These are phyloP conservation scores for Picea glauca DNA, from an alignment of 75 land plant genomes.

Conservation along the genomic window DNA sequence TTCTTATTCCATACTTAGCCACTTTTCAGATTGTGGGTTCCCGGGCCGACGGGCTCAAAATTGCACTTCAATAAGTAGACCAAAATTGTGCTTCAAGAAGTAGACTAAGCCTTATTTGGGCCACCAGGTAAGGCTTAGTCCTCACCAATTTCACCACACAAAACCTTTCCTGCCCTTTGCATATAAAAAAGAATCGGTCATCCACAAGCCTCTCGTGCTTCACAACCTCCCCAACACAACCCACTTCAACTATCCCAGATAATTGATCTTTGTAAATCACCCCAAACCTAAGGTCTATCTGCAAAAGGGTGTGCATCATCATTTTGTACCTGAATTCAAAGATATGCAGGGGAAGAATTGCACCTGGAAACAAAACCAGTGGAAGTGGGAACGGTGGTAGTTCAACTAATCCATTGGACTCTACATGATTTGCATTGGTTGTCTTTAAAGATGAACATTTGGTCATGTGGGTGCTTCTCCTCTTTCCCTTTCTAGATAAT, in stretches of 20 bases:
- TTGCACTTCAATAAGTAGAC: no score
- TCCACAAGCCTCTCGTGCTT: conserved; percentile 96
- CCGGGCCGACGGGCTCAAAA: no score
- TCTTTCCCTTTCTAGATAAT: not conserved
- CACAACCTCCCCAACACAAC: conserved; percentile 94
- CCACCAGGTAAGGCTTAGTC: conserved; percentile 83
- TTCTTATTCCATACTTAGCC: no score
- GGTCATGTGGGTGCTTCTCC: not conserved
- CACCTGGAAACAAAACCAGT: conserved; percentile 94
- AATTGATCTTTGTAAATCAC: conserved; percentile 77
- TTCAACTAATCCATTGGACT: conserved; percentile 51
- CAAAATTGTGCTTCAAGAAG: no score
- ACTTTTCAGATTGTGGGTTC: no score
- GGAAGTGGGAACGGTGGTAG: conserved; percentile 92
- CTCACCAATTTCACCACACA: conserved; percentile 59
- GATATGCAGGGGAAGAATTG: conserved; percentile 87
- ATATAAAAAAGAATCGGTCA: conserved; percentile 94
- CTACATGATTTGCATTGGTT: not conserved
- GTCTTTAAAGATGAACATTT: conserved; percentile 7
- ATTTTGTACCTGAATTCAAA: conserved; percentile 98
- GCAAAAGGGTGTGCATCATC: conserved; percentile 99
- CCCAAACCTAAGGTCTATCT: conserved; percentile 95
- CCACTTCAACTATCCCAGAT: conserved; percentile 67
- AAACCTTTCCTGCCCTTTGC: conserved; percentile 97
- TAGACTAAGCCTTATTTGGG: no score